Evolutionary conservation across 2,329 filamentous ascomycete genomes (phyloP).

Genomic region (Karstenula rhodostoma): DNA sequence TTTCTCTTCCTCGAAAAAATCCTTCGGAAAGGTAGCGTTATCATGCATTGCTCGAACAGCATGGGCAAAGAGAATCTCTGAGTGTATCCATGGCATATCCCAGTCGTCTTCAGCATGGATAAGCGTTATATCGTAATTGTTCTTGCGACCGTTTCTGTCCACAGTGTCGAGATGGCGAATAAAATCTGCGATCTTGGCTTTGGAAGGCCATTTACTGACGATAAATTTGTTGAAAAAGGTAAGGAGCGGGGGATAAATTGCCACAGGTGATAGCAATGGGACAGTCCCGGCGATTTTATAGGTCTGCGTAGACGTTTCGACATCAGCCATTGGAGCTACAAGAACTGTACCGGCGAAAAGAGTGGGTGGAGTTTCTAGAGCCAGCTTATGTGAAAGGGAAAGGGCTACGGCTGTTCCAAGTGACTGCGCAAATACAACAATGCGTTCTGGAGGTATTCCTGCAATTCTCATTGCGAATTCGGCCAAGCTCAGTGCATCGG

Average conservation of each 20-base stretch:
- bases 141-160: slow-evolving; percentile 28
- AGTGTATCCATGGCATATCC: slow-evolving; percentile 61
- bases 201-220: slow-evolving; percentile 60
- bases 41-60: slow-evolving; percentile 59
- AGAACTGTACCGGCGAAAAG: slow-evolving; percentile 65
- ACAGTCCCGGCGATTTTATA: slow-evolving; percentile 65
- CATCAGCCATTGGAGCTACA: slow-evolving; percentile 65
- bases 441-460: slow-evolving; percentile 61
- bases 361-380: slow-evolving; percentile 52
- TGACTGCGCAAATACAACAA: slow-evolving; percentile 67
- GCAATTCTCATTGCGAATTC: slow-evolving; percentile 64
- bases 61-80: slow-evolving; percentile 62
- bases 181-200: slow-evolving; percentile 58
- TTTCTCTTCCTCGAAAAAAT: slow-evolving; percentile 59
- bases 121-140: slow-evolving; percentile 56
- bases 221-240: slow-evolving; percentile 59
- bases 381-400: slow-evolving; percentile 56
- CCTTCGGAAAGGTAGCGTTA: slow-evolving; percentile 49
- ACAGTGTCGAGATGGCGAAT: slow-evolving; percentile 43
- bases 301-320: slow-evolving; percentile 62
- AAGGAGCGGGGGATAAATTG: slow-evolving; percentile 53
- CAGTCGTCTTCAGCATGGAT: slow-evolving; percentile 63
- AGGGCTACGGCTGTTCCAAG: slow-evolving; percentile 64
- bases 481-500: slow-evolving; percentile 62
- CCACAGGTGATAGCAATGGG: slow-evolving; percentile 63